Percentiles rank a stretch among this genome's conserved stretches.
phyloP scores from a whole-genome alignment of 257 asterid species.

The Solanum chaucha region DNA sequence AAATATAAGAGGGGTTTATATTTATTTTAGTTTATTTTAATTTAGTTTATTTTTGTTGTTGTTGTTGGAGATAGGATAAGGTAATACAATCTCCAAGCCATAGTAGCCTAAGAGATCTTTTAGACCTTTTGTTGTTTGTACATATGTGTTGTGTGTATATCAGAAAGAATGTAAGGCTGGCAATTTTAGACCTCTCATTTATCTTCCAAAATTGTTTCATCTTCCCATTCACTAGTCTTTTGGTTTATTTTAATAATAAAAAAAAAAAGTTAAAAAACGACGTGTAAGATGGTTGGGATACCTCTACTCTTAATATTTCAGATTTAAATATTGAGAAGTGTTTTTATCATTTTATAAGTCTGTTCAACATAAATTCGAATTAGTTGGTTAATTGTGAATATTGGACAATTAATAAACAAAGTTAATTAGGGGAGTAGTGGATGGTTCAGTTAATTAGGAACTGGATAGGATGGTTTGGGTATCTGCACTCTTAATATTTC shows the following conservation, averaged over 20 bases:
- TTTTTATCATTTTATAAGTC: no score
- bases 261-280: no score
- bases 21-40: neutral
- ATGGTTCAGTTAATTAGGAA: neutral
- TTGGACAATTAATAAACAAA: neutral
- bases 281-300: neutral
- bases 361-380: no score
- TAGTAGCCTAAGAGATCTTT: slow-evolving; percentile 4
- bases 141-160: neutral
- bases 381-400: neutral
- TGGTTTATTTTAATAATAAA: neutral
- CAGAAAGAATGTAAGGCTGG: slow-evolving; percentile 29
- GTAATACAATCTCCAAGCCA: slow-evolving; percentile 40
- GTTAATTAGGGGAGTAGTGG: neutral
- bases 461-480: neutral
- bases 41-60: neutral
- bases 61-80: slow-evolving; percentile 52
- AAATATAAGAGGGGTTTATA: neutral
- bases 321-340: neutral
- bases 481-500: neutral
- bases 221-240: neutral
- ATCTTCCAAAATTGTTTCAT: slow-evolving; percentile 11
- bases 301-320: no score
- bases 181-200: slow-evolving; percentile 57
- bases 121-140: slow-evolving; percentile 10